phyloP scores from a whole-genome alignment of 1,284 basidiomycete genomes.

The Amylostereum chailletii region DNA sequence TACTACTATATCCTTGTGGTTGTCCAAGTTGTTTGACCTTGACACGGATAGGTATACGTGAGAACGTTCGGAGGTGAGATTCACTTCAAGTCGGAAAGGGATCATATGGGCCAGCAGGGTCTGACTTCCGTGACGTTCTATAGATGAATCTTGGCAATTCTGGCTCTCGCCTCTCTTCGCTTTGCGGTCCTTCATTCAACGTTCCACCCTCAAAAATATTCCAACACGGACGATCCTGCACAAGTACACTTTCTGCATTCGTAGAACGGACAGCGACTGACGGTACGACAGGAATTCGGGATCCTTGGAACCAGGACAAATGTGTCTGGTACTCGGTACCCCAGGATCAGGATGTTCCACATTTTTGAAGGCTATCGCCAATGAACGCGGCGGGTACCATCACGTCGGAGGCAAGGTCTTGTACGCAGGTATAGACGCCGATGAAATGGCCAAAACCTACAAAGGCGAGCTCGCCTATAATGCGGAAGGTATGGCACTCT shows the following conservation, averaged over 20 bases:
- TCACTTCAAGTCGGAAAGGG: neutral
- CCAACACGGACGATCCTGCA: constrained; percentile 53
- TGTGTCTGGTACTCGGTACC: constrained; percentile 64
- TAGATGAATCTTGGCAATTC: constrained; percentile 12
- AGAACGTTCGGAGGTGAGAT: constrained; percentile 48
- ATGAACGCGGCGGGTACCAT: constrained; percentile 38
- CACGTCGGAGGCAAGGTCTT: constrained; percentile 35
- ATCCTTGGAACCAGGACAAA: constrained; percentile 52
- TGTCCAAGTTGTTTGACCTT: neutral
- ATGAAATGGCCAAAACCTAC: constrained; percentile 31
- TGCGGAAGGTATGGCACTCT: constrained; percentile 41
- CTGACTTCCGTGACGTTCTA: neutral
- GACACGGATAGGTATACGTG: constrained; percentile 67
- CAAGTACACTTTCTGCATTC: constrained; percentile 37
- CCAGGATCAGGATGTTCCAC: constrained; percentile 62
- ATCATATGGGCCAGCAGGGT: neutral
- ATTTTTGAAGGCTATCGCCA: constrained; percentile 45
- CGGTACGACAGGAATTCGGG: constrained; percentile 57
- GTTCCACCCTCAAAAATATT: constrained; percentile 39
- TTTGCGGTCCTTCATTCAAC: constrained; percentile 33
- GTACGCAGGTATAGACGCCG: constrained; percentile 45
- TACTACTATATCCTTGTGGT: neutral
- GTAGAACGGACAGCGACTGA: constrained; percentile 21
- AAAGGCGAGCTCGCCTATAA: constrained; percentile 15
- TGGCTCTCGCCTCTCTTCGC: constrained; percentile 8